Evolutionary conservation across 495 filamentous ascomycete species (phyloP).

Genomic region (Neurospora tetrasperma): DNA sequence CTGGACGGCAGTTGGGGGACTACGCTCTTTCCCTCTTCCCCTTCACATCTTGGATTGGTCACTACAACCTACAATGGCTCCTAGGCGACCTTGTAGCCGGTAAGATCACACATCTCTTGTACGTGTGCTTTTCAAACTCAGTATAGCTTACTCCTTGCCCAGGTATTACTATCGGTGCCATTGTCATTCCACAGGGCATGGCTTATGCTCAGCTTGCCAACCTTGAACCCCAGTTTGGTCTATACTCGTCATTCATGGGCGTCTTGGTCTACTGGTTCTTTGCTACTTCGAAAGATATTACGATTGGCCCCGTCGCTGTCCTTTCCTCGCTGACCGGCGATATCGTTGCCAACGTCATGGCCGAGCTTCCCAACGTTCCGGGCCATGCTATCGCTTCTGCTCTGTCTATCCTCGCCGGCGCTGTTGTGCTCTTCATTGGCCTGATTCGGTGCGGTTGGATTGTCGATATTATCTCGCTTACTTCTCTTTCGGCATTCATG

Average conservation of each 20-base stretch:
- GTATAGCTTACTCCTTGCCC: slow-evolving; percentile 8
- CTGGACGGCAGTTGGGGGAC: slow-evolving; percentile 34
- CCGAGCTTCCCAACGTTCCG: slow-evolving; percentile 47
- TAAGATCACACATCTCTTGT: slow-evolving; percentile 26
- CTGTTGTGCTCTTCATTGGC: slow-evolving; percentile 75
- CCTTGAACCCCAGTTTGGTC: slow-evolving; percentile 68
- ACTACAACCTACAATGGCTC: slow-evolving; percentile 87
- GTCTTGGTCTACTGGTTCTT: slow-evolving; percentile 98
- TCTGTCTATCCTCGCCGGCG: slow-evolving; percentile 69
- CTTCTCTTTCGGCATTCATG: slow-evolving; percentile 94
- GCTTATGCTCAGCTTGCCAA: slow-evolving; percentile 84
- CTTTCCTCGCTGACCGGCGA: slow-evolving; percentile 84
- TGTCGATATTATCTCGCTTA: slow-evolving; percentile 88
- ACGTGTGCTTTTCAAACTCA: background rate
- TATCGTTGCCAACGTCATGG: slow-evolving; percentile 53
- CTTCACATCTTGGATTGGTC: slow-evolving; percentile 74
- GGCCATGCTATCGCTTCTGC: slow-evolving; percentile 61
- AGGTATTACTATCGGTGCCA: slow-evolving; percentile 90
- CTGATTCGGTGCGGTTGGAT: slow-evolving; percentile 78
- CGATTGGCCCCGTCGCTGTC: slow-evolving; percentile 96
- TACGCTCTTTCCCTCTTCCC: slow-evolving; percentile 73
- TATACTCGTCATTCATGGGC: slow-evolving; percentile 98
- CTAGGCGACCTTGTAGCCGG: slow-evolving; percentile 83
- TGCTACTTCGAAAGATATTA: slow-evolving; percentile 97
- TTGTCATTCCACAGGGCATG: slow-evolving; percentile 97